These are phyloP conservation scores for Curvularia verruculosa DNA, from an alignment of 2,329 filamentous ascomycete species.

Conservation along the genomic window DNA sequence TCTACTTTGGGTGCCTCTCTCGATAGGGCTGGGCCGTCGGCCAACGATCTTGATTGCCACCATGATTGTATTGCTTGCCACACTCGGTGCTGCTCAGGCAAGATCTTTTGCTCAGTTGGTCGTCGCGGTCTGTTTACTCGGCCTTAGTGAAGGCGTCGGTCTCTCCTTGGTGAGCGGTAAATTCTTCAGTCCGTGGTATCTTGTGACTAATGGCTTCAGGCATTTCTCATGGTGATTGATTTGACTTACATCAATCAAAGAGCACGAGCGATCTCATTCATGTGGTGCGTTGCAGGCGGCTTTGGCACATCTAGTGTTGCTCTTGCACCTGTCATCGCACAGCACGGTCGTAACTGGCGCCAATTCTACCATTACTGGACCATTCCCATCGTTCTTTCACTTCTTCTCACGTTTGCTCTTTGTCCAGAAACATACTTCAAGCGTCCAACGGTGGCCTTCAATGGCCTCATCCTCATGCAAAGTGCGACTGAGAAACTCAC, in stretches of 20 bases:
- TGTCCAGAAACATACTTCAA: constrained; percentile 52
- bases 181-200: neutral
- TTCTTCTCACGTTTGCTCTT: constrained; percentile 40
- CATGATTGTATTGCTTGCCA: constrained; percentile 34
- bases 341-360: constrained; percentile 40
- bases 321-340: constrained; percentile 36
- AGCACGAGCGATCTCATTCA: constrained; percentile 42
- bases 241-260: constrained; percentile 51
- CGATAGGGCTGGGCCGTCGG: constrained; percentile 48
- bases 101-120: constrained; percentile 37
- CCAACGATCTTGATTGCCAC: constrained; percentile 46
- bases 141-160: constrained; percentile 41
- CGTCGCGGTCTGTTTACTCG: constrained; percentile 40
- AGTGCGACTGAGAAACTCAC: constrained; percentile 48
- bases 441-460: constrained; percentile 50
- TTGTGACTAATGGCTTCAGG: constrained; percentile 25
- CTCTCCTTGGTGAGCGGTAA: constrained; percentile 34
- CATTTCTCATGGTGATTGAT: constrained; percentile 48
- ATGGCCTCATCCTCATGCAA: constrained; percentile 51
- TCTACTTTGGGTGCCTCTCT: constrained; percentile 49
- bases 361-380: constrained; percentile 43
- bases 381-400: constrained; percentile 28
- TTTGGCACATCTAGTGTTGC: constrained; percentile 34
- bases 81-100: constrained; percentile 35
- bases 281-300: constrained; percentile 42